Evolutionary conservation across 1,139 yeast species (phyloP), one percentile per base, ranked within the genome.

Genomic region (Protomyces gravidus): DNA sequence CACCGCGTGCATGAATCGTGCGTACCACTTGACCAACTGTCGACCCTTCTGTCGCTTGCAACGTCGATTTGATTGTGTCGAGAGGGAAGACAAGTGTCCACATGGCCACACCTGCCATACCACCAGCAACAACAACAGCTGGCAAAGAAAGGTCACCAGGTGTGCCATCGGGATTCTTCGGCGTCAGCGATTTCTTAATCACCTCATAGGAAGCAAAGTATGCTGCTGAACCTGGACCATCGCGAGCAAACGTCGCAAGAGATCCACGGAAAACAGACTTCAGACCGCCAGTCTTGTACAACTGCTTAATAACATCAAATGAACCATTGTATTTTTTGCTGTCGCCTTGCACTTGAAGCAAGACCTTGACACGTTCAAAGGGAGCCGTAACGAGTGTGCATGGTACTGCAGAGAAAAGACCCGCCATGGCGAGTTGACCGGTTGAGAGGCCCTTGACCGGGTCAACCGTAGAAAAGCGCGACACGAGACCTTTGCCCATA

Each of bases 201-300:
- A 81, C 78, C 72, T 92, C 98, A 72, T 92, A 92, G 1, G 96
- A 88, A 2, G 97, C 97, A 72, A 92, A 92, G 75, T 92, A 92
- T 33, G 89, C 78, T 0, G 97, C 97, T n/a, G 95, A 86, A 2
- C 98, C 98, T 0, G 98, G 98, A 9, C 97, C 97, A 70, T 92
- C 98, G 73, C 98, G 84, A 15, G 96, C 95, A 65, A 92, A 76
- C 1, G 98, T 92, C 4, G 97, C 97, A 25, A 79, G 80, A 0
- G 96, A 86, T 19, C 98, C 98, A 72, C 88, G 87, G 75, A 88
- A 90, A 50, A 92, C 80, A 5, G 97, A 89, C 65, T 80, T 75
- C 48, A 90, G 67, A 49, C 97, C 97, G 40, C 97, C 97, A 53
- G 86, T 82, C 60, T 77, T 78, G 69, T 89, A 83, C 70, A 92